Conservation (phyloP, 1,284 basidiomycete genomes). For the Pseudozyma thailandica region DNA sequence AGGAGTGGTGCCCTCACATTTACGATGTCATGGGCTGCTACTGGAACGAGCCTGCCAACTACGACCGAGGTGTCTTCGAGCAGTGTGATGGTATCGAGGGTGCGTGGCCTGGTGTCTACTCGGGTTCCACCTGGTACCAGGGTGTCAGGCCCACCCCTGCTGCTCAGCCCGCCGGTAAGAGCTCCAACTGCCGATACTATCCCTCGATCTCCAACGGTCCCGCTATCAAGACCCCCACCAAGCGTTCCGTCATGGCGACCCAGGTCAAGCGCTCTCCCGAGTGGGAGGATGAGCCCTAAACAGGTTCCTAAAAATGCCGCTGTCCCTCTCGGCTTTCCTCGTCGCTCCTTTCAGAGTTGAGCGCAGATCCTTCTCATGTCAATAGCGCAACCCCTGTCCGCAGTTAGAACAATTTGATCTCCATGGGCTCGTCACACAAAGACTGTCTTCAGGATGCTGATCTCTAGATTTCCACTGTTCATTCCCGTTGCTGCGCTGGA, state of each 20-base stretch:
- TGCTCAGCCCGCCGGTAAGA: constrained; percentile 45
- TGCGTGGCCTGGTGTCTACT: constrained; percentile 62
- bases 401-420: constrained; percentile 18
- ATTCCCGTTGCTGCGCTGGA: constrained; percentile 8
- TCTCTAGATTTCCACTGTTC: constrained; percentile 5
- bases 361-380: constrained; percentile 31
- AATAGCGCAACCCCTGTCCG: constrained; percentile 8
- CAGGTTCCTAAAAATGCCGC: not conserved
- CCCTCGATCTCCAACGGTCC: constrained; percentile 52
- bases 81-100: constrained; percentile 61
- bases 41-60: constrained; percentile 65
- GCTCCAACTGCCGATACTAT: constrained; percentile 58
- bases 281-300: constrained; percentile 45
- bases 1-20: constrained; percentile 65
- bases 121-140: constrained; percentile 60
- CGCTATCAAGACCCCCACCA: constrained; percentile 51
- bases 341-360: constrained; percentile 45
- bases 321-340: constrained; percentile 7
- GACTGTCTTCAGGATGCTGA: constrained; percentile 32
- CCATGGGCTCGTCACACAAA: constrained; percentile 17
- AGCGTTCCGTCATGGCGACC: constrained; percentile 52
- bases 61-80: constrained; percentile 56
- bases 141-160: constrained; percentile 50
- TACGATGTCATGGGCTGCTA: constrained; percentile 62
- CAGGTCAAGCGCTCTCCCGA: constrained; percentile 50